These are phyloP conservation scores for Starmerella floris DNA, from an alignment of 805 yeast species.

Conservation along the genomic window DNA sequence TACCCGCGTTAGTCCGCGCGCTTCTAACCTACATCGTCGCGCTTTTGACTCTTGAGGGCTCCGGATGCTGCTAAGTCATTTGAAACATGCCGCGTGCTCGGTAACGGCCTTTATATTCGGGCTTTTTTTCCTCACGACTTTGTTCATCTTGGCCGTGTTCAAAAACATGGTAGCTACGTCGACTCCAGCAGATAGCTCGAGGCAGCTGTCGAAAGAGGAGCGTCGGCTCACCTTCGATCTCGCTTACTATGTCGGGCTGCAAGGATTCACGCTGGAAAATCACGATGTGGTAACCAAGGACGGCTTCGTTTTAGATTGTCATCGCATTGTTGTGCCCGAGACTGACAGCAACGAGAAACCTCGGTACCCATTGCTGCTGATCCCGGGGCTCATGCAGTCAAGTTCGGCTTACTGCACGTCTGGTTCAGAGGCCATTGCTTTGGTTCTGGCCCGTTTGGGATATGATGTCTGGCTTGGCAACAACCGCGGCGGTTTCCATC, in stretches of 20 bases:
- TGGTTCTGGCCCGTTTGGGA: conserved; percentile 56
- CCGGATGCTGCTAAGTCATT: not conserved
- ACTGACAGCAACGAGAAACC: conserved; percentile 18
- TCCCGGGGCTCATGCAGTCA: conserved; percentile 82
- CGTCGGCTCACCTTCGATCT: conserved; percentile 39
- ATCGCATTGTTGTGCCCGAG: conserved; percentile 36
- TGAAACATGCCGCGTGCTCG: conserved; percentile 5
- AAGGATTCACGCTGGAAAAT: conserved; percentile 47
- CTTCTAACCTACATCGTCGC: no score
- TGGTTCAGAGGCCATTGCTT: conserved; percentile 68
- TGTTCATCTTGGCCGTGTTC: conserved; percentile 21
- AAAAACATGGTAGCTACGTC: conserved; percentile 4
- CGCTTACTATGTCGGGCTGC: conserved; percentile 50
- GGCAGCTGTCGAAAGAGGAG: conserved; percentile 27
- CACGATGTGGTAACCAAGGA: conserved; percentile 59
- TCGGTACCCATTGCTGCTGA: conserved; percentile 52
- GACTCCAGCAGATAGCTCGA: conserved; percentile 8
- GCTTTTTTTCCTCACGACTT: conserved; percentile 17
- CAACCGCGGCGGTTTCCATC: conserved; percentile 73
- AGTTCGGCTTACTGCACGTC: conserved; percentile 73
- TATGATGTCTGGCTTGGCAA: conserved; percentile 94
- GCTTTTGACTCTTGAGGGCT: no score
- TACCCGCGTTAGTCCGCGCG: no score
- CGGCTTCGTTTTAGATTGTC: conserved; percentile 59
- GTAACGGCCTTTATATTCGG: conserved; percentile 22